A percentile compares a stretch with the other conserved stretches of the same genome.
Conservation (phyloP, 495 filamentous ascomycete species). For the Parachaetomium inaequale region DNA sequence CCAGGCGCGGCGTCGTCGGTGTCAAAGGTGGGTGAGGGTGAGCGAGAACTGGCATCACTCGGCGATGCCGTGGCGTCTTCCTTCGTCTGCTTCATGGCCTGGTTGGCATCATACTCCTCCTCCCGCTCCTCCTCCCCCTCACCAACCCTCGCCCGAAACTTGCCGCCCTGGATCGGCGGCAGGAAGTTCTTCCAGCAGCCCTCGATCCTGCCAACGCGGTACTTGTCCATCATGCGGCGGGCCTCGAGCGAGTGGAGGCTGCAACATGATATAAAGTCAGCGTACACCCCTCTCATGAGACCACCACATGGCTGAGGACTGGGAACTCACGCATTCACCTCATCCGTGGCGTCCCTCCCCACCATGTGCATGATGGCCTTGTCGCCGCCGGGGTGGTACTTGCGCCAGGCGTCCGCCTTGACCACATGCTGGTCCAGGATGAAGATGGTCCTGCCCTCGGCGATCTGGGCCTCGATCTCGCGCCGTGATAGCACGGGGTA, state of each 20-base stretch:
- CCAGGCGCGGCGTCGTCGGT: constrained; percentile 32
- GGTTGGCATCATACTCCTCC: constrained; percentile 40
- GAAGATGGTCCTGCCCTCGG: constrained; percentile 76
- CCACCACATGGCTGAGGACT: background rate
- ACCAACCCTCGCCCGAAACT: constrained; percentile 54
- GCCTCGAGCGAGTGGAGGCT: constrained; percentile 85
- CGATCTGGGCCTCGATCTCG: constrained; percentile 82
- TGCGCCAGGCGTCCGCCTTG: constrained; percentile 82
- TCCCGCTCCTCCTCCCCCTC: constrained; percentile 37
- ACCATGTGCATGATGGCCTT: constrained; percentile 94
- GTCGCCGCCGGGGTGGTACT: constrained; percentile 88
- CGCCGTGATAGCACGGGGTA: constrained; percentile 58
- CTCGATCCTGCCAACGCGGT: constrained; percentile 78
- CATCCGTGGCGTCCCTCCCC: constrained; percentile 92
- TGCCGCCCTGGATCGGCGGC: constrained; percentile 89
- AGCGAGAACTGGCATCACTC: constrained; percentile 46
- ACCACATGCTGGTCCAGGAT: constrained; percentile 78
- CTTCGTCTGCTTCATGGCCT: constrained; percentile 32
- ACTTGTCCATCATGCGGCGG: constrained; percentile 69
- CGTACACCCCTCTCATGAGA: background rate
- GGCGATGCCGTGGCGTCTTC: constrained; percentile 23
- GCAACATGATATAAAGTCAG: constrained; percentile 2
- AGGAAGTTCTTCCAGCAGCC: constrained; percentile 84
- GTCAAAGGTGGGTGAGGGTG: constrained; percentile 68
- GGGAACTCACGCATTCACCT: constrained; percentile 77